Evolutionary conservation across 495 filamentous ascomycete species (phyloP).

Genomic region (Tuber umbilicatum): DNA sequence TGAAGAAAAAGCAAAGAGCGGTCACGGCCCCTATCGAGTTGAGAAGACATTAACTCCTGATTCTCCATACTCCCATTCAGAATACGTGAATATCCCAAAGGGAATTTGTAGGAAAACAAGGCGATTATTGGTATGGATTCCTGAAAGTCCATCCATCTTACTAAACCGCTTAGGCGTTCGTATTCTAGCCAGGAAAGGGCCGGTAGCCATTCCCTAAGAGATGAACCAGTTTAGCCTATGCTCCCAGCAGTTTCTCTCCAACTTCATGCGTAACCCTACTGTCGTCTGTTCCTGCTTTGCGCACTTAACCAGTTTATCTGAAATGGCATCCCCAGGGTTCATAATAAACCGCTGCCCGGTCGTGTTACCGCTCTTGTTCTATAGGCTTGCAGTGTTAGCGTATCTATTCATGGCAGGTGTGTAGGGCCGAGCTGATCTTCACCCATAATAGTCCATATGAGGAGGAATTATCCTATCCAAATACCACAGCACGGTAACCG

Average conservation of each 20-base stretch:
- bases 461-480: background rate
- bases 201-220: background rate
- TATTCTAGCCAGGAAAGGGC: background rate
- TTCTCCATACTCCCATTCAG: background rate
- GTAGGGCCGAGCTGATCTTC: background rate
- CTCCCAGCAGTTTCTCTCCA: background rate
- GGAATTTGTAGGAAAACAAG: background rate
- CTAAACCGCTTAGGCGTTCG: background rate
- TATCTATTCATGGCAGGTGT: background rate
- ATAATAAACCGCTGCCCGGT: background rate
- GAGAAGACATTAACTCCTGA: background rate
- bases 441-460: background rate
- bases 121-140: background rate
- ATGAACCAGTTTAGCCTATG: background rate
- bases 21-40: background rate
- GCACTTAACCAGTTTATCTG: background rate
- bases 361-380: background rate
- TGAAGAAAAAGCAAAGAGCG: background rate
- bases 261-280: background rate
- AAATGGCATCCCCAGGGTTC: background rate
- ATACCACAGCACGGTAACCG: background rate
- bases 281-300: background rate
- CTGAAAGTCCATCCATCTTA: background rate
- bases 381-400: background rate
- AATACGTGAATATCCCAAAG: background rate